Evolutionary conservation across 2,329 filamentous ascomycete genomes (phyloP).

Genomic region (Arachnopeziza araneosa): DNA sequence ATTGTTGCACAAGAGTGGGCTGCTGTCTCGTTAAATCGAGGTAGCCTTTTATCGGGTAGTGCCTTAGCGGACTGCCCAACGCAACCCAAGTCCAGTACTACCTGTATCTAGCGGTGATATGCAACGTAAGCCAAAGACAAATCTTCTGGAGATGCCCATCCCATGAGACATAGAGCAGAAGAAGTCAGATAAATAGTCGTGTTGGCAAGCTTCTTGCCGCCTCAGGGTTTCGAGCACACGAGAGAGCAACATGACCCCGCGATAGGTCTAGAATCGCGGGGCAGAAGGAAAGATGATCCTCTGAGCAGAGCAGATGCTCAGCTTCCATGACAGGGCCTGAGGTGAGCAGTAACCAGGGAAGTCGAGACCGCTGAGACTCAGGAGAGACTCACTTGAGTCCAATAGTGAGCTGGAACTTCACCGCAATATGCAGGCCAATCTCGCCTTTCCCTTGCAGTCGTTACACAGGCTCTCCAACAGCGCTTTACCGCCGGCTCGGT

Average conservation of each 20-base stretch:
- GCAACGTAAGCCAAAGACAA: not conserved
- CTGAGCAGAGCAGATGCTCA: not conserved
- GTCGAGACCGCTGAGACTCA: not conserved
- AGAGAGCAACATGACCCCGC: not conserved
- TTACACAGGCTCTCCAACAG: not conserved
- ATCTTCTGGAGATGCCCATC: not conserved
- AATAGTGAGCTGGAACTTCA: not conserved
- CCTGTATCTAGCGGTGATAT: not conserved
- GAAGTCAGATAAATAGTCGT: not conserved
- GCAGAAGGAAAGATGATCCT: not conserved
- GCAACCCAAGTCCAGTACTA: not conserved
- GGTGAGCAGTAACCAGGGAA: not conserved
- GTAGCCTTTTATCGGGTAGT: not conserved
- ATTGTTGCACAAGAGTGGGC: not conserved
- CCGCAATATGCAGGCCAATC: not conserved
- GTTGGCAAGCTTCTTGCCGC: not conserved
- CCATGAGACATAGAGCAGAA: not conserved
- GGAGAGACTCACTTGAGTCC: not conserved
- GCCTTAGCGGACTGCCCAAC: not conserved
- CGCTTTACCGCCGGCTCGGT: not conserved
- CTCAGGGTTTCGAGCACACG: not conserved
- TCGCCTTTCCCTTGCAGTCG: not conserved
- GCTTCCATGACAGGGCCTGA: not conserved
- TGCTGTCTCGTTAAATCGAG: not conserved
- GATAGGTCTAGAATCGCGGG: slow-evolving; percentile 1